Evolutionary conservation across 139 green algal genomes (phyloP), one percentile per base, ranked within the genome.

Genomic region (Tetradesmus obliquus): DNA sequence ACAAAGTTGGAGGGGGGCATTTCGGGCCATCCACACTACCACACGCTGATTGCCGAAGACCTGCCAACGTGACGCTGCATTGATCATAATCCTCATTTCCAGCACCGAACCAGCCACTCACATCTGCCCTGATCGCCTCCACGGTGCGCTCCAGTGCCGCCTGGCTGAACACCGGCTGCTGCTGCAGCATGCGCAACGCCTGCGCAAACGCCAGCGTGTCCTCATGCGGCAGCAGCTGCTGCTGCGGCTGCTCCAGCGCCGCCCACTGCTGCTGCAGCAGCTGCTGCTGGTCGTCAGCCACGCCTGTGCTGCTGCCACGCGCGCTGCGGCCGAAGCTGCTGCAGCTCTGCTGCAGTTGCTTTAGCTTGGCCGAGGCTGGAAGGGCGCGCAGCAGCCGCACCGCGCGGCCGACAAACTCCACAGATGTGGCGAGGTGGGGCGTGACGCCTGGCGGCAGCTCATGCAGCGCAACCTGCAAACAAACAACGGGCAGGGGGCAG

Each of bases 401-500:
- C 15, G 97, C 95, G 86, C 97, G 95, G 80, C 97, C 97, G 15
- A 98, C 93, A 87, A 99, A 99, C 79, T 97, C 90, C 3, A 98
- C 92, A 3, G 91, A 92, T 82, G 97, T 92, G 0, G 97, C 97
- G 0, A 93, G 92, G n/a, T 92, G 84, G 5, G 92, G 89, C 19
- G 90, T 93, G 3, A 99, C 71, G 24, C 87, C 92, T 3, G 95
- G 94, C 1, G 97, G 97, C 76, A 98, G 93, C 2, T 74, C 66
- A 0, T 90, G 69, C 60, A 95, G 71, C 1, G 76, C 66, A 17
- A 98, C 94, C 92, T 97, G 93, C 45, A 19, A n/a, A 9, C 6
- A 53, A 58, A 69, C 74, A 15, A 82, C 74, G 55, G 15, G 66
- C 7, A 10, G 66, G 32, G 1, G 60, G 60, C 60, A 10, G 60